Evolutionary conservation across 805 yeast species (phyloP).

Genomic region (Wickerhamiella siamensis): DNA sequence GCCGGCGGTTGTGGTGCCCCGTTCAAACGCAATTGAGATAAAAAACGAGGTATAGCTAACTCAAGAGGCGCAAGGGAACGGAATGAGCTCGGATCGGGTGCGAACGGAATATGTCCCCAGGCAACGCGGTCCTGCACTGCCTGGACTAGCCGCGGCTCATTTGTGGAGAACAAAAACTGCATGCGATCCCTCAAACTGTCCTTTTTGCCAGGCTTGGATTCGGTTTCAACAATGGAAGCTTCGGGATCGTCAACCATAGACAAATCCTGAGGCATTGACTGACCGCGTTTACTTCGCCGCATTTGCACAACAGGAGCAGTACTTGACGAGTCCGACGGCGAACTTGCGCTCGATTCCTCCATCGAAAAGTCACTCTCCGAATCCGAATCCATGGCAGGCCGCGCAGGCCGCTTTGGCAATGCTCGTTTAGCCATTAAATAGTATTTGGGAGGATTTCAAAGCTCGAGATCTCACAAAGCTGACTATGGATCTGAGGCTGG

Average conservation of each 20-base stretch:
- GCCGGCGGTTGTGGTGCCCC: not conserved
- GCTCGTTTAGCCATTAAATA: too few species aligned
- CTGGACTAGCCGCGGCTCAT: conserved; percentile 30
- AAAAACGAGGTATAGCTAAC: not conserved
- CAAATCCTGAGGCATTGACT: not conserved
- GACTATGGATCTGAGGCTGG: conserved; percentile 7
- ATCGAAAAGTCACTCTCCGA: not conserved
- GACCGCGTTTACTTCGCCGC: not conserved
- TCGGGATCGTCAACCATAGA: not conserved
- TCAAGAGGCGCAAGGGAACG: not conserved
- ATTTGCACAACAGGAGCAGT: too few species aligned
- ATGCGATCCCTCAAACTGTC: conserved; percentile 32
- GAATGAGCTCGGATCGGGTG: conserved; percentile 23
- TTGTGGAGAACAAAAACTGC: conserved; percentile 36
- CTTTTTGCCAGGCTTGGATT: conserved; percentile 19
- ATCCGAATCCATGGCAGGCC: too few species aligned
- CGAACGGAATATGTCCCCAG: conserved; percentile 38
- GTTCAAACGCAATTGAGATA: not conserved
- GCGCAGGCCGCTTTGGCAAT: too few species aligned
- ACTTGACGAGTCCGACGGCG: not conserved
- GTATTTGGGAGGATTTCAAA: too few species aligned
- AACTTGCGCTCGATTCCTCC: not conserved
- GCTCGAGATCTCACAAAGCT: too few species aligned
- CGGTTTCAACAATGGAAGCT: not conserved
- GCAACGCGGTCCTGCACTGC: conserved; percentile 33